These are phyloP conservation scores for Cercospora sp. DNA, from an alignment of 2,329 filamentous ascomycete genomes.

Conservation along the genomic window DNA sequence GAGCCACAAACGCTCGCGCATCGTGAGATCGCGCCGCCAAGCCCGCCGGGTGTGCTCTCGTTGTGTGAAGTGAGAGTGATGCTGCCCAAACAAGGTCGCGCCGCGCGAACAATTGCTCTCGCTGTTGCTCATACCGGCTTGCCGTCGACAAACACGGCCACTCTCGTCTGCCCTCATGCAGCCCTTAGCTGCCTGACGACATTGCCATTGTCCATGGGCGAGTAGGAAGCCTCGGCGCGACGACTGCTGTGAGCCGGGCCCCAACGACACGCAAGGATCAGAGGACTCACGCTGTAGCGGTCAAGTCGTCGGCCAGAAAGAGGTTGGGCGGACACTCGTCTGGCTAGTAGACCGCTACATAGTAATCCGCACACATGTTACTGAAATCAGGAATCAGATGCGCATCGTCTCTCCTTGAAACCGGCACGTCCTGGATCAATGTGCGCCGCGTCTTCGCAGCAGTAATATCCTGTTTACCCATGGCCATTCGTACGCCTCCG, in stretches of 20 bases:
- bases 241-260: background rate
- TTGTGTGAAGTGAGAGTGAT: background rate
- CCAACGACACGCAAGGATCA: constrained; percentile 1
- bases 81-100: background rate
- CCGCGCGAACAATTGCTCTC: background rate
- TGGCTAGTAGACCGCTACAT: constrained; percentile 6
- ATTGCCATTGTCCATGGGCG: background rate
- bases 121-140: background rate
- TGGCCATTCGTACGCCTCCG: background rate
- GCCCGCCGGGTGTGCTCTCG: background rate
- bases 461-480: background rate
- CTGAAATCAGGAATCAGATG: constrained; percentile 4
- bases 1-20: constrained; percentile 1
- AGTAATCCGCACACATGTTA: background rate
- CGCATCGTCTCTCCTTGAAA: background rate
- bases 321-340: background rate
- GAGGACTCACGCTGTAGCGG: background rate
- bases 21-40: constrained; percentile 5
- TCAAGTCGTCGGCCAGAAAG: background rate
- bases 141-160: background rate
- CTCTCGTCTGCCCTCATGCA: constrained; percentile 1
- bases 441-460: background rate
- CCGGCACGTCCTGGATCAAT: background rate
- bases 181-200: background rate
- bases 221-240: constrained; percentile 6